Conservation (phyloP, 257 asterid genomes). For the Prunella vulgaris region DNA sequence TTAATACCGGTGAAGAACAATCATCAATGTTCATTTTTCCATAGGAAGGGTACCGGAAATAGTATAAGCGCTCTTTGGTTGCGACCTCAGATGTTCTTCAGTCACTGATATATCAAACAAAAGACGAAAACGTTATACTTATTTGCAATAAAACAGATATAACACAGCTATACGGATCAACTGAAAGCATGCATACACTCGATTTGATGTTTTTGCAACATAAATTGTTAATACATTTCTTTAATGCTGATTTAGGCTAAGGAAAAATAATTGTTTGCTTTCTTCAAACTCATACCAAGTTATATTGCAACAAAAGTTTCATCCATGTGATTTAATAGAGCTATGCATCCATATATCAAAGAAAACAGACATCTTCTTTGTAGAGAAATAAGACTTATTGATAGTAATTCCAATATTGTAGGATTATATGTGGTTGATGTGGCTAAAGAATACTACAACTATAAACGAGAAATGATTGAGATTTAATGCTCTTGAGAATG, state of each 20-base stretch:
- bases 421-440: too few species aligned
- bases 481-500: too few species aligned
- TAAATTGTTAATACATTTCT: too few species aligned
- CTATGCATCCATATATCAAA: not conserved
- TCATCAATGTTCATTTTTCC: not conserved
- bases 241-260: not conserved
- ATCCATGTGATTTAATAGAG: not conserved
- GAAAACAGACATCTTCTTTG: not conserved
- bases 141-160: not conserved
- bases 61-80: not conserved
- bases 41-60: not conserved
- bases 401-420: too few species aligned
- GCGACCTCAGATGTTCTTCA: not conserved
- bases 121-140: not conserved
- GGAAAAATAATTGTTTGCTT: not conserved
- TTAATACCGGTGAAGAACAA: conserved; percentile 10
- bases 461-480: too few species aligned
- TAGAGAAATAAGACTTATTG: too few species aligned
- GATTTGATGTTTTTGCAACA: not conserved
- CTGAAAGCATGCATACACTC: not conserved
- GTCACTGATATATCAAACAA: not conserved
- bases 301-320: not conserved
- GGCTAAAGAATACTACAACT: too few species aligned
- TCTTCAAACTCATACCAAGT: not conserved
- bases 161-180: not conserved